A percentile compares a stretch with the other conserved stretches of the same genome.
Evolutionary conservation across 78 protist genomes (phyloP).

Genomic region (Monosiga brevicollis): DNA sequence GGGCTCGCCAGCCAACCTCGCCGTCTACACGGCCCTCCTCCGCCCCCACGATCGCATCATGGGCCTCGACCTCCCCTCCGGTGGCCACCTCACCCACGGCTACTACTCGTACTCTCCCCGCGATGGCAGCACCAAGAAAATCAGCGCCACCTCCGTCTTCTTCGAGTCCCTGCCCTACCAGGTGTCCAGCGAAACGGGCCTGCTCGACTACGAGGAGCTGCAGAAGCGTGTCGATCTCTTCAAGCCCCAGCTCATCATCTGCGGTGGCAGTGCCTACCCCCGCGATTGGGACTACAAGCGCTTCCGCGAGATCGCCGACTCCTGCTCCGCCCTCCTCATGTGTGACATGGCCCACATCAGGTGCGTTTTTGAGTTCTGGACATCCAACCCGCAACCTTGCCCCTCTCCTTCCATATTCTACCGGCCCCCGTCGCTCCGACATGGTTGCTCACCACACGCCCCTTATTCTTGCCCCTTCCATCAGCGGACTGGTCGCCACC

Average conservation of each 20-base stretch:
- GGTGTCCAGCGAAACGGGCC: constrained; percentile 47
- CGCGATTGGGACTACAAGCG: constrained; percentile 89
- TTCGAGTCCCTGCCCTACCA: constrained; percentile 96
- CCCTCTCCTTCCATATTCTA: too few species aligned
- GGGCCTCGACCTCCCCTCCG: constrained; percentile 97
- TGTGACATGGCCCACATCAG: constrained; percentile 99
- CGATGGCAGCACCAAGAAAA: constrained; percentile 54
- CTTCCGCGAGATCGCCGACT: constrained; percentile 82
- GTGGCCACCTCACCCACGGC: constrained; percentile 84
- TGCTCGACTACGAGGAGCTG: constrained; percentile 91
- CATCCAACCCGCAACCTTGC: too few species aligned
- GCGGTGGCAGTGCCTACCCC: constrained; percentile 95
- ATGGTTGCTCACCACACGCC: too few species aligned
- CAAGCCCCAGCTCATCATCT: constrained; percentile 92
- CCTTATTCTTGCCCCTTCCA: too few species aligned
- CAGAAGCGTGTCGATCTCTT: constrained; percentile 71
- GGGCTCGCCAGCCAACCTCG: constrained; percentile 91
- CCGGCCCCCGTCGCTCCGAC: too few species aligned
- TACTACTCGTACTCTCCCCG: neutral
- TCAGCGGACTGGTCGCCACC: constrained; percentile 92
- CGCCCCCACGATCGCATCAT: constrained; percentile 97
- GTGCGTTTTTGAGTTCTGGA: too few species aligned
- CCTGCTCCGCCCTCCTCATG: constrained; percentile 80
- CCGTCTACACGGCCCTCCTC: constrained; percentile 80
- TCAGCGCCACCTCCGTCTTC: constrained; percentile 90